phyloP scores from a whole-genome alignment of 2,329 filamentous ascomycete genomes.

The Diaporthe vaccinii region DNA sequence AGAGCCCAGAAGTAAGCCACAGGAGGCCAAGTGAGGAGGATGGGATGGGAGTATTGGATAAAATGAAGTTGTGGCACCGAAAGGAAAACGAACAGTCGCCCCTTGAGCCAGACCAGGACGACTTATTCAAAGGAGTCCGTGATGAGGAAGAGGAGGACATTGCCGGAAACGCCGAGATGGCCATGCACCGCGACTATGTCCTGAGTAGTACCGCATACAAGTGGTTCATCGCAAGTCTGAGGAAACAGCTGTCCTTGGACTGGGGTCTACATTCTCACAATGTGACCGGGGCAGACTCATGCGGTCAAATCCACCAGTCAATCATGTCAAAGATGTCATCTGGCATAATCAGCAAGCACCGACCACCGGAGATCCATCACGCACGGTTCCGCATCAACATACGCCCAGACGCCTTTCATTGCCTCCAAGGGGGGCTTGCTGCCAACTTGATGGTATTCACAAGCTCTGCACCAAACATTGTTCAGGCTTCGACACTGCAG shows the following conservation, averaged over 20 bases:
- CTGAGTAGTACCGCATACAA: background rate
- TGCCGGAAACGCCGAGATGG: background rate
- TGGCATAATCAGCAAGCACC: background rate
- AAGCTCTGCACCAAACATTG: background rate
- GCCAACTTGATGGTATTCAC: background rate
- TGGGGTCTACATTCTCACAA: background rate
- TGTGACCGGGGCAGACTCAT: no score
- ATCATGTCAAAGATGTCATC: background rate
- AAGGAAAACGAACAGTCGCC: background rate
- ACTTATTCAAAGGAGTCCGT: background rate
- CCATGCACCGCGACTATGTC: background rate
- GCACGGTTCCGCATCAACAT: background rate
- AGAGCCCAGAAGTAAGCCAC: background rate
- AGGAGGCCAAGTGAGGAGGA: background rate
- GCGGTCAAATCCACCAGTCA: background rate
- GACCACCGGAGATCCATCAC: background rate
- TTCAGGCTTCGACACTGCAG: background rate
- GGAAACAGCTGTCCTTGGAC: background rate
- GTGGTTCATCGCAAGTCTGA: slow-evolving; percentile 1
- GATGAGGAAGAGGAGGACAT: background rate
- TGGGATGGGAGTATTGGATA: background rate
- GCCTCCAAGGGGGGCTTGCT: background rate
- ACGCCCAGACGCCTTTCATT: background rate
- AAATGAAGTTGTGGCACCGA: background rate
- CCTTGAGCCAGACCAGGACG: background rate